Base-by-base conservation (phyloP, 805 yeast genomes). In the Kuraishia ogatae region DNA sequence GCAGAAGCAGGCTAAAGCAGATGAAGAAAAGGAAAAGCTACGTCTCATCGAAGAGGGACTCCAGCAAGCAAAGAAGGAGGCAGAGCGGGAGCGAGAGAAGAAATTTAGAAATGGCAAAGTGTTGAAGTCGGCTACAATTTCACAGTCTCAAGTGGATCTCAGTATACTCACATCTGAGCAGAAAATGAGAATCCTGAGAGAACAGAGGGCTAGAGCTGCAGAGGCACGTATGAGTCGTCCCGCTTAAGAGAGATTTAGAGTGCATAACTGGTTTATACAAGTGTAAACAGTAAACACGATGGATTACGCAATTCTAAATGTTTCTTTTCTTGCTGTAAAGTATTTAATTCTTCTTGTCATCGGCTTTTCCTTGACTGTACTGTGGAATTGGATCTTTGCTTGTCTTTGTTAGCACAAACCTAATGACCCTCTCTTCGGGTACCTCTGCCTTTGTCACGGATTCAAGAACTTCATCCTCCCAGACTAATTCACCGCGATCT, bases 141-240 rank as follows among this genome's bases (percentile, higher is more conserved):
- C 19, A 59, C 66, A 1, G 70, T 67, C 55, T 49, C 76, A 71
- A 59, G 71, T 73, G 22, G 82, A 82, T 50, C 62, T 84, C 54
- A 77, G 79, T 50, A 84, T 91, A 0, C 73, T 93, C 54, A 78
- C 83, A 7, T 90, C 84, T 1, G 89, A 83, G 24, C 97, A 92
- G 60, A 79, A 82, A 62, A 76, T 78, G 78, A 79, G 84, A 62
- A 71, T 94, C 21, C 91, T 92, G 87, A 81, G 99, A 57, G 99
- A 94, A 63, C 92, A 92, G 64, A 77, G 98, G 54, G 97, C 97
- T 0, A 79, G 98, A 55, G 99, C 99, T 0, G 97, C 96, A 0
- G 98, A 94, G 67, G 96, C 93, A 0, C 77, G 99, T 61, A 62
- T 89, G 63, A 76, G 43, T 11, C 43, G 43, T 35, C 4, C n/a